Evolutionary conservation across 2,329 filamentous ascomycete species (phyloP).

Genomic region (Monilinia fructigena): DNA sequence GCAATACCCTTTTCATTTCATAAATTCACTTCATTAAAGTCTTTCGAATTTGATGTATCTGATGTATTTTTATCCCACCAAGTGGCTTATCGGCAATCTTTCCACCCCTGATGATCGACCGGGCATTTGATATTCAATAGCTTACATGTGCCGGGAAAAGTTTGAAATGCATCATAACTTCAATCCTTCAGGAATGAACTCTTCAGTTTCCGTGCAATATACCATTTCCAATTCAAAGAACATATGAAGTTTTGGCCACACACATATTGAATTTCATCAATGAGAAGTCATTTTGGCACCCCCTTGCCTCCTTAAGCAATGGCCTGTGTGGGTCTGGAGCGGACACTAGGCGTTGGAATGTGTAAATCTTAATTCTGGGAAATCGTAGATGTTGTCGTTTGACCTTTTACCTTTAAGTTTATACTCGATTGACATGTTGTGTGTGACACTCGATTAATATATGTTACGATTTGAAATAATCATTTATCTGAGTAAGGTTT

Average conservation of each 20-base stretch:
- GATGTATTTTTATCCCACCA: constrained; percentile 9
- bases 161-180: constrained; percentile 10
- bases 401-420: neutral
- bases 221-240: neutral
- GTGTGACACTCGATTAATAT: neutral
- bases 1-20: neutral
- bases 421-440: neutral
- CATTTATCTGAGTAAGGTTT: constrained; percentile 2
- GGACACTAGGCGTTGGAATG: neutral
- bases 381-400: neutral
- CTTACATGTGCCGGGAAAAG: constrained; percentile 15
- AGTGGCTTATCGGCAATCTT: constrained; percentile 21
- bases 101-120: constrained; percentile 13
- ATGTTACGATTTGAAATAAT: neutral
- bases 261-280: constrained; percentile 8
- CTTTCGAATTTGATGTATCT: neutral
- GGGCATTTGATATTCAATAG: constrained; percentile 8
- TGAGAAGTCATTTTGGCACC: constrained; percentile 1
- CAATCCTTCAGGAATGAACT: neutral
- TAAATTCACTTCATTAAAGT: neutral
- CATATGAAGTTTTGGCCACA: neutral
- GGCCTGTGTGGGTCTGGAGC: neutral
- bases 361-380: neutral
- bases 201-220: constrained; percentile 1
- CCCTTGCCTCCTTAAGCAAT: constrained; percentile 4